phyloP scores from a whole-genome alignment of 768 basidiomycete genomes.

The Naganishia vishniacii region DNA sequence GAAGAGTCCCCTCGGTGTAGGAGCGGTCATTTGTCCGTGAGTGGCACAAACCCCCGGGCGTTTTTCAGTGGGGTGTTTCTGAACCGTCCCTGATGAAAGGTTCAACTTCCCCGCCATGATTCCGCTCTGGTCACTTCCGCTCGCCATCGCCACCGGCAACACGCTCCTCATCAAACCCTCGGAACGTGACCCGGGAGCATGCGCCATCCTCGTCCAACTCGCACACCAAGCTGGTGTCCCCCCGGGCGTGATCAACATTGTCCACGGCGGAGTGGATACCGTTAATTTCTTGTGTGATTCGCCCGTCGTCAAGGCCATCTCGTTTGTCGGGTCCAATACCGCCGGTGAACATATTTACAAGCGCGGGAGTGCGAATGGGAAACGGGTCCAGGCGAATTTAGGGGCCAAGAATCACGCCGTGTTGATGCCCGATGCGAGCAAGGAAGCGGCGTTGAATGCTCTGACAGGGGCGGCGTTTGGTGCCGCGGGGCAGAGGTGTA shows the following conservation, averaged over 20 bases:
- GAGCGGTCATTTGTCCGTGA: constrained; percentile 62
- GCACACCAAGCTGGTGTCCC: constrained; percentile 66
- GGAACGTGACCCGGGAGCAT: constrained; percentile 92
- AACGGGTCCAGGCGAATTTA: constrained; percentile 56
- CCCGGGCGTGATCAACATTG: constrained; percentile 64
- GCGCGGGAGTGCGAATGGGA: constrained; percentile 52
- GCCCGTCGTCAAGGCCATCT: constrained; percentile 84
- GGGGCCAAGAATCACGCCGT: constrained; percentile 98
- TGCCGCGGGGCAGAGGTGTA: constrained; percentile 79
- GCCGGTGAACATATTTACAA: constrained; percentile 93
- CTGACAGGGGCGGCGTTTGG: constrained; percentile 91
- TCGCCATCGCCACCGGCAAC: constrained; percentile 57
- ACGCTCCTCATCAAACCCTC: constrained; percentile 92
- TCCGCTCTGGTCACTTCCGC: constrained; percentile 80
- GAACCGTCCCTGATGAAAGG: not conserved
- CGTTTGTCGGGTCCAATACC: constrained; percentile 88
- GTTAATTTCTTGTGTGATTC: constrained; percentile 90
- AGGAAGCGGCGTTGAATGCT: constrained; percentile 83
- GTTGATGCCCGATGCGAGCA: constrained; percentile 92
- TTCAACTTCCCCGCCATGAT: constrained; percentile 65
- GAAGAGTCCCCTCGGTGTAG: constrained; percentile 78
- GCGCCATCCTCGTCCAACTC: constrained; percentile 95
- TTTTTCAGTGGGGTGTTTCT: not conserved
- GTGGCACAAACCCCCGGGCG: constrained; percentile 23
- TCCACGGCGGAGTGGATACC: constrained; percentile 82